A percentile compares a stretch with the other conserved stretches of the same genome.
phyloP scores from a whole-genome alignment of 208 protist species.

The Leishmania lainsoni region DNA sequence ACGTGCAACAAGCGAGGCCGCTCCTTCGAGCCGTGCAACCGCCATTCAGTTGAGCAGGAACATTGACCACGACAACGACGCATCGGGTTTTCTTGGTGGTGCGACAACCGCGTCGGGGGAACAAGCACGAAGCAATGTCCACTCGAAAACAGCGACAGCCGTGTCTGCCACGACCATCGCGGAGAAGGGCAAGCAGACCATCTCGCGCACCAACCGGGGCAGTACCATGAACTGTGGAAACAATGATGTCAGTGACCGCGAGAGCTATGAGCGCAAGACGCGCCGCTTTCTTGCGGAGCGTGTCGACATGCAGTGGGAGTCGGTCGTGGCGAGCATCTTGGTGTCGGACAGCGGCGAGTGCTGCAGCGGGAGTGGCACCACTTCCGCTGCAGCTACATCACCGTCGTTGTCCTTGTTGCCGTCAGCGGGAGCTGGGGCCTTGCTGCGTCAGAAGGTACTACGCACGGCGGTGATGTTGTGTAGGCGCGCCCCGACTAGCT shows the following conservation, averaged over 20 bases:
- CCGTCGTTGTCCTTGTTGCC: not conserved
- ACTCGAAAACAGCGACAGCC: not conserved
- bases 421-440: not conserved
- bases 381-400: not conserved
- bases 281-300: constrained; percentile 15
- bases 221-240: not conserved
- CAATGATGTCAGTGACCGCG: constrained; percentile 15
- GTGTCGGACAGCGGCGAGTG: constrained; percentile 1
- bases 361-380: constrained; percentile 1
- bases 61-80: not conserved
- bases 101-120: not conserved
- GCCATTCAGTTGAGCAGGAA: not conserved
- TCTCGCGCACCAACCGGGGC: not conserved
- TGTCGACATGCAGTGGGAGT: constrained; percentile 32
- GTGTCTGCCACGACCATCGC: not conserved
- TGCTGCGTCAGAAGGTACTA: constrained; percentile 22
- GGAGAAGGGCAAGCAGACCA: not conserved
- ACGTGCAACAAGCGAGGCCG: not conserved
- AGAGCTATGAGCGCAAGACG: constrained; percentile 31
- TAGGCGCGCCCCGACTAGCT: constrained; percentile 11
- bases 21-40: not conserved
- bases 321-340: constrained; percentile 22
- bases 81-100: not conserved
- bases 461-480: constrained; percentile 33
- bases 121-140: not conserved